phyloP scores from a whole-genome alignment of 148 eudicot species.

The Oxyria digyna region DNA sequence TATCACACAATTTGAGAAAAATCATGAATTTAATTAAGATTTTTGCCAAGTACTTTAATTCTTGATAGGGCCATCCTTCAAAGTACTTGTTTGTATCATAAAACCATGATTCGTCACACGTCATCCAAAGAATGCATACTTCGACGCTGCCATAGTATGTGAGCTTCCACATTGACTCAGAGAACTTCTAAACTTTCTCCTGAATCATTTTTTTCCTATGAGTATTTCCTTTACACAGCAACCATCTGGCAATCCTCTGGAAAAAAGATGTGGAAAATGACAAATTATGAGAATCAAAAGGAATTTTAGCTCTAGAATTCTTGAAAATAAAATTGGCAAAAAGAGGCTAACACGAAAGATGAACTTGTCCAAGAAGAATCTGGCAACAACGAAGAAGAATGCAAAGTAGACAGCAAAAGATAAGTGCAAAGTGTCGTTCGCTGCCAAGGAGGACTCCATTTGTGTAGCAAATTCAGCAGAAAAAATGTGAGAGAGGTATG shows the following conservation, averaged over 20 bases:
- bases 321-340: constrained; percentile 3
- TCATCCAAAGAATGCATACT: constrained; percentile 32
- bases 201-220: constrained; percentile 28
- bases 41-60: too few species aligned
- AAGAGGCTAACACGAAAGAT: constrained; percentile 78
- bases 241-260: constrained; percentile 66
- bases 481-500: too few species aligned
- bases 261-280: too few species aligned
- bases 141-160: constrained; percentile 67
- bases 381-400: constrained; percentile 39
- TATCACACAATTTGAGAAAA: too few species aligned
- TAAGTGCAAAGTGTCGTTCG: constrained; percentile 39
- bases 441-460: constrained; percentile 48
- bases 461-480: not conserved
- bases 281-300: not conserved
- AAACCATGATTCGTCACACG: constrained; percentile 70
- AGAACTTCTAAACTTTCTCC: constrained; percentile 53
- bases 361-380: constrained; percentile 65
- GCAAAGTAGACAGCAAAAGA: constrained; percentile 39
- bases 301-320: not conserved
- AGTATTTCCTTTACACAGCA: constrained; percentile 29
- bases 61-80: constrained; percentile 78
- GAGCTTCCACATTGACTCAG: constrained; percentile 92
- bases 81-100: constrained; percentile 44
- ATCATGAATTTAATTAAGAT: too few species aligned